These are phyloP conservation scores for Dendrostoma leiphaemia DNA, from an alignment of 2,329 filamentous ascomycete genomes.

Conservation along the genomic window DNA sequence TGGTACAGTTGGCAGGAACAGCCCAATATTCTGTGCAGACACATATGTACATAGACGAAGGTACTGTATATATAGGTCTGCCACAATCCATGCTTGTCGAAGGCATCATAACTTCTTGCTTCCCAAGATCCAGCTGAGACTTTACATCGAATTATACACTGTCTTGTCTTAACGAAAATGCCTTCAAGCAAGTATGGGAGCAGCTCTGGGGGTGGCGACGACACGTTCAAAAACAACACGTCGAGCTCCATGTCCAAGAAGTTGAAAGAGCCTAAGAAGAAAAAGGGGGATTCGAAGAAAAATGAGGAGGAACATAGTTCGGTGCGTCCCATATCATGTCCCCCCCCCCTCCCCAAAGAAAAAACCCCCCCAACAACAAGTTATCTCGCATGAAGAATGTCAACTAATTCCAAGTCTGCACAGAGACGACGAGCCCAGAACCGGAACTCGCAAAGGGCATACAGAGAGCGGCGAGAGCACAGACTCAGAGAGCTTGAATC, in stretches of 20 bases:
- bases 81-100: too few relatives aligned
- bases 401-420: background rate
- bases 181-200: slow-evolving; percentile 13
- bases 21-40: too few relatives aligned
- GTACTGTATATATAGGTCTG: too few relatives aligned
- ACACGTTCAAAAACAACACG: slow-evolving; percentile 17
- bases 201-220: slow-evolving; percentile 10
- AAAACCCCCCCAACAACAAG: too few relatives aligned
- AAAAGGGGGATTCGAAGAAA: slow-evolving; percentile 15
- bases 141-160: too few relatives aligned
- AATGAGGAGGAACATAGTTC: slow-evolving; percentile 14
- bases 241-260: slow-evolving; percentile 17
- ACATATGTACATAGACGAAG: too few relatives aligned
- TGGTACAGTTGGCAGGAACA: too few relatives aligned
- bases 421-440: slow-evolving; percentile 15
- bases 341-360: too few relatives aligned
- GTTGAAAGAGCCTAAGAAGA: slow-evolving; percentile 16
- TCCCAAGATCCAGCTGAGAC: background rate
- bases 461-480: slow-evolving; percentile 15
- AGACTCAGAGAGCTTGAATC: slow-evolving; percentile 14
- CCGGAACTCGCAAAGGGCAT: slow-evolving; percentile 14
- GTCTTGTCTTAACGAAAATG: too few relatives aligned
- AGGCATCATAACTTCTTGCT: background rate
- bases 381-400: too few relatives aligned
- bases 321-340: background rate